Evolutionary conservation across 495 filamentous ascomycete species (phyloP).

Genomic region (Lasiosphaeria miniovina): DNA sequence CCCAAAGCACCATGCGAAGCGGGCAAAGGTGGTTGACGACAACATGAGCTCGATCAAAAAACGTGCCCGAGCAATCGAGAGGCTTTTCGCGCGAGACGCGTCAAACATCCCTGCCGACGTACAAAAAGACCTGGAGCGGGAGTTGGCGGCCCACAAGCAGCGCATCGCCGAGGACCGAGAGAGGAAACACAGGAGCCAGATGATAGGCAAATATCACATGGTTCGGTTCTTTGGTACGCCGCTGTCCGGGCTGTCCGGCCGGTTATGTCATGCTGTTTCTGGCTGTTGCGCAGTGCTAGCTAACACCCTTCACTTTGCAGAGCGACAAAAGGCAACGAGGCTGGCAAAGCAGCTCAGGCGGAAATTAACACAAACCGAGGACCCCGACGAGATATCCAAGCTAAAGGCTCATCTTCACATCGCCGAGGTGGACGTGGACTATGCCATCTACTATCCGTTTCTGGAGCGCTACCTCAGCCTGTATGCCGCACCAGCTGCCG

Average conservation of each 20-base stretch:
- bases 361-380: constrained; percentile 44
- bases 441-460: constrained; percentile 79
- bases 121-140: constrained; percentile 74
- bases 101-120: constrained; percentile 70
- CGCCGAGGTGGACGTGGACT: constrained; percentile 79
- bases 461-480: constrained; percentile 76
- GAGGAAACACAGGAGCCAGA: constrained; percentile 60
- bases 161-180: constrained; percentile 58
- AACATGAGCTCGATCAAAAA: constrained; percentile 51
- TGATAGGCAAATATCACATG: constrained; percentile 91
- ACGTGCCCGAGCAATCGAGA: constrained; percentile 56
- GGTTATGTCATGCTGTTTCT: neutral
- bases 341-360: constrained; percentile 62
- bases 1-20: constrained; percentile 24
- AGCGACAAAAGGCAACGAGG: constrained; percentile 79
- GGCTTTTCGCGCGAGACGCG: constrained; percentile 56
- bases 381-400: constrained; percentile 47
- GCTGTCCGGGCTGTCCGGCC: neutral
- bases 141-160: constrained; percentile 68
- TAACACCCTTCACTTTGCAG: constrained; percentile 39
- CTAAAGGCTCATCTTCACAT: constrained; percentile 60
- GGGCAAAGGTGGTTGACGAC: constrained; percentile 34
- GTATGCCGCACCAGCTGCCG: constrained; percentile 42
- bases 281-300: too few relatives aligned
- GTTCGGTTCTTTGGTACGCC: constrained; percentile 79